Evolutionary conservation across 225 moss, liverwort and hornwort species (phyloP).

Genomic region (Pleurozium schreberi): DNA sequence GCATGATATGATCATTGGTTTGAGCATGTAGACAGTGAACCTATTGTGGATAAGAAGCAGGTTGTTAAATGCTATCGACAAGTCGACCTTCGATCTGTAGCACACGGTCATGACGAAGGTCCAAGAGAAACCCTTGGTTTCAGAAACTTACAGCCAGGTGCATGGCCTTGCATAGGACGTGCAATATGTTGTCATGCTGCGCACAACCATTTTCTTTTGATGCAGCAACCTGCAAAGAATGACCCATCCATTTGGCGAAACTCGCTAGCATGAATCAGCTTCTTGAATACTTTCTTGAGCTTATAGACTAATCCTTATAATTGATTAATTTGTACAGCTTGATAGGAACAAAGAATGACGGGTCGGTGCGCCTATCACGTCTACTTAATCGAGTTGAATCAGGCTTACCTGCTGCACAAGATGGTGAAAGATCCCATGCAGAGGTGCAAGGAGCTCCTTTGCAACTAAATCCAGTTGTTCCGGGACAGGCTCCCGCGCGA

Average conservation of each 20-base stretch:
- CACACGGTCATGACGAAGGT: not conserved
- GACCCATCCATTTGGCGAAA: not conserved
- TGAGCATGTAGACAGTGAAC: not conserved
- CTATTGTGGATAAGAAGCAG: not conserved
- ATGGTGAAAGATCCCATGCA: conserved; percentile 84
- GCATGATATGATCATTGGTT: not conserved
- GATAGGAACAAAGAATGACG: not conserved
- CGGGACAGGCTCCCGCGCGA: conserved; percentile 75
- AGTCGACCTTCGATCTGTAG: not conserved
- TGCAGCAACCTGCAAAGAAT: conserved; percentile 42
- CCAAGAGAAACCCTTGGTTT: not conserved
- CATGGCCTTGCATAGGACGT: conserved; percentile 65
- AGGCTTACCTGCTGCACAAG: conserved; percentile 64
- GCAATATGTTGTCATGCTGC: conserved; percentile 59
- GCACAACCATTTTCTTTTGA: conserved; percentile 70
- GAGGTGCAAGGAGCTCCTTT: conserved; percentile 66
- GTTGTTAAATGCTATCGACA: not conserved
- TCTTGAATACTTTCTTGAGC: not conserved
- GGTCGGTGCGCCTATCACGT: not conserved
- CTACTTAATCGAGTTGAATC: not conserved
- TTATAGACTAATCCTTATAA: not conserved
- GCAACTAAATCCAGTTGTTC: conserved; percentile 70
- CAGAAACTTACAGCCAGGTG: conserved; percentile 59
- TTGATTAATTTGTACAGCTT: not conserved
- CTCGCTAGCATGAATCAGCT: not conserved